These are phyloP conservation scores for Berberis thunbergii DNA, from an alignment of 164 flowering plant species.

Conservation along the genomic window DNA sequence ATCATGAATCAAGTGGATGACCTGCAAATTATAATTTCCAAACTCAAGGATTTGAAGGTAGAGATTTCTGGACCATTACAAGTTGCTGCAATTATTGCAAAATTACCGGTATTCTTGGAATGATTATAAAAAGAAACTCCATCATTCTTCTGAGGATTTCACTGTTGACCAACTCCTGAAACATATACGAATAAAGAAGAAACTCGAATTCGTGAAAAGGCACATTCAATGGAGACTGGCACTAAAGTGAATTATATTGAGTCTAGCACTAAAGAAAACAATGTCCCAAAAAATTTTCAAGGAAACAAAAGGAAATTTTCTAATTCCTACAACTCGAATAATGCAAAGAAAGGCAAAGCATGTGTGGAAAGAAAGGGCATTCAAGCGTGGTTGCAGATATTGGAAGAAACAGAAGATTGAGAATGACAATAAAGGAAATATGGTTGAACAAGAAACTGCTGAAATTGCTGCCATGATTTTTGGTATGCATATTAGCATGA, in stretches of 20 bases:
- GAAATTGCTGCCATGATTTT: neutral
- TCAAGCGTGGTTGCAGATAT: neutral
- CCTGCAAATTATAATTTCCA: neutral
- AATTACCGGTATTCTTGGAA: neutral
- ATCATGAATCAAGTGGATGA: neutral
- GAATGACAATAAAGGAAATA: neutral
- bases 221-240: neutral
- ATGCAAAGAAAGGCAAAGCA: neutral
- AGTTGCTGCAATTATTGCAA: neutral
- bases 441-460: neutral
- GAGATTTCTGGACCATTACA: neutral
- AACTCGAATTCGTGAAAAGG: neutral
- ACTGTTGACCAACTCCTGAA: neutral
- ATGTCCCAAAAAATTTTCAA: no score
- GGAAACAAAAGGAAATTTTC: no score
- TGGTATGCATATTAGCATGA: neutral
- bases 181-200: constrained; percentile 1
- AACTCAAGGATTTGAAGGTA: neutral
- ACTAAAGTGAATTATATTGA: neutral
- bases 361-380: neutral
- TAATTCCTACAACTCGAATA: no score
- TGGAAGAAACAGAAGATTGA: neutral
- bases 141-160: neutral
- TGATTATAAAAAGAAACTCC: neutral
- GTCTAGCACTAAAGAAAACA: neutral